phyloP scores from a whole-genome alignment of 2,329 filamentous ascomycete species.

The Corynespora cassiicola region DNA sequence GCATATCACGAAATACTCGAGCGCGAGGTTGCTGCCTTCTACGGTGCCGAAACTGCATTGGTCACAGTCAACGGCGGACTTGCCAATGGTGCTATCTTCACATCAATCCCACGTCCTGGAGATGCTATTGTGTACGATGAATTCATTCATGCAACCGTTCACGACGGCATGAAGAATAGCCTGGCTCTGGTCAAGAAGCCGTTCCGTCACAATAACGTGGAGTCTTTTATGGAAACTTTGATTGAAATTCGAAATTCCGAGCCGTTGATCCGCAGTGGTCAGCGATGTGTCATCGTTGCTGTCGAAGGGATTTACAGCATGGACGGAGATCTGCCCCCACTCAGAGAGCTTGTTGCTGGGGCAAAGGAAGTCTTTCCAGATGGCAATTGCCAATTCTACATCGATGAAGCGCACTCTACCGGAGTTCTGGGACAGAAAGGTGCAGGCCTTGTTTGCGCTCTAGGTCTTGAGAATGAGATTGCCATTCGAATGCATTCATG shows the following conservation, averaged over 20 bases:
- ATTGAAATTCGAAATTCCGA: slow-evolving; percentile 1
- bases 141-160: slow-evolving; percentile 76
- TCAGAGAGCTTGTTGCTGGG: slow-evolving; percentile 63
- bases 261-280: slow-evolving; percentile 28
- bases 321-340: slow-evolving; percentile 74
- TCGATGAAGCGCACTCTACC: slow-evolving; percentile 71
- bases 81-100: slow-evolving; percentile 49
- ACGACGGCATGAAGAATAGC: slow-evolving; percentile 74
- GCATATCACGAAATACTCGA: slow-evolving; percentile 63
- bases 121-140: slow-evolving; percentile 77
- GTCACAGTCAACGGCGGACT: slow-evolving; percentile 61
- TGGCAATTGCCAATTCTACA: slow-evolving; percentile 67
- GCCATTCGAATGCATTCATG: slow-evolving; percentile 32
- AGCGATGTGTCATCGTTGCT: slow-evolving; percentile 33
- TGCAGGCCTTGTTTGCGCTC: slow-evolving; percentile 65
- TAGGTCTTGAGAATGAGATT: slow-evolving; percentile 35
- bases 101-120: slow-evolving; percentile 52
- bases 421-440: slow-evolving; percentile 63
- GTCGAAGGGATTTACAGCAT: slow-evolving; percentile 67
- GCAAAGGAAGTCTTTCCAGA: slow-evolving; percentile 62
- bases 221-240: slow-evolving; percentile 35
- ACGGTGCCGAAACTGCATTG: slow-evolving; percentile 60
- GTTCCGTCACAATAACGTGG: slow-evolving; percentile 64
- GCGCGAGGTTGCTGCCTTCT: slow-evolving; percentile 62
- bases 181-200: slow-evolving; percentile 56